Base-by-base conservation (phyloP, 2,329 filamentous ascomycete species). In the Fusarium xyrophilum region DNA sequence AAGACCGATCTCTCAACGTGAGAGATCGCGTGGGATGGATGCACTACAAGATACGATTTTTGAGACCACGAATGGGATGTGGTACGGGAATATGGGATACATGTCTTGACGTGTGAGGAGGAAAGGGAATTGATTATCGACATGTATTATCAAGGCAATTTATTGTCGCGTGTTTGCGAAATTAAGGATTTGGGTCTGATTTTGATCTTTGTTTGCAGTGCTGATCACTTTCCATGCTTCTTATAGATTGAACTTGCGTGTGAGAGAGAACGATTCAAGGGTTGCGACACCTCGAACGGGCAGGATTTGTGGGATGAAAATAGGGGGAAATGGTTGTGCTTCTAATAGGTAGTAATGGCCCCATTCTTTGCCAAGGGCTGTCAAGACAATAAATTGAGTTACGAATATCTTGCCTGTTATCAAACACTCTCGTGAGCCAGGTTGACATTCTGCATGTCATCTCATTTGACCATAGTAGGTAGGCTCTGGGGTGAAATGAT, bases 111-210 rank as follows among this genome's bases (percentile, higher is more conserved):
- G 60, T 65, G 65, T 27, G 42, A 68, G 55, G 56, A 56, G 42
- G 58, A 52, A 68, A 51, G 40, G 48, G 63, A 70, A 72, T 62
- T 58, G 65, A 61, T 71, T 59, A 61, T 71, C 40, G 56, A 60
- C 57, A 73, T 73, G 71, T 73, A 73, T 68, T 73, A 73, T 72
- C 69, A 72, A 60, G 65, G 61, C 54, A 65, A 25, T 23, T 61
- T 55, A 69, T 38, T 69, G 67, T 60, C 56, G 25, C 39, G 43
- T 44, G 56, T 47, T 70, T 68, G 68, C 17, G 54, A 71, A 63
- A 70, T 72, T 56, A 42, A 56, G 60, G 59, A 52, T 71, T 44
- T 54, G 50, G 53, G 55, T 60, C 51, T 70, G 56, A 43, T 65
- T 67, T 61, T 7, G 38, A 54, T 15, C 23, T 36, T 27, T 36